Percentiles rank a stretch among this genome's conserved stretches.
phyloP scores from a whole-genome alignment of 2,329 filamentous ascomycete genomes.

The Pyrenophora graminea region DNA sequence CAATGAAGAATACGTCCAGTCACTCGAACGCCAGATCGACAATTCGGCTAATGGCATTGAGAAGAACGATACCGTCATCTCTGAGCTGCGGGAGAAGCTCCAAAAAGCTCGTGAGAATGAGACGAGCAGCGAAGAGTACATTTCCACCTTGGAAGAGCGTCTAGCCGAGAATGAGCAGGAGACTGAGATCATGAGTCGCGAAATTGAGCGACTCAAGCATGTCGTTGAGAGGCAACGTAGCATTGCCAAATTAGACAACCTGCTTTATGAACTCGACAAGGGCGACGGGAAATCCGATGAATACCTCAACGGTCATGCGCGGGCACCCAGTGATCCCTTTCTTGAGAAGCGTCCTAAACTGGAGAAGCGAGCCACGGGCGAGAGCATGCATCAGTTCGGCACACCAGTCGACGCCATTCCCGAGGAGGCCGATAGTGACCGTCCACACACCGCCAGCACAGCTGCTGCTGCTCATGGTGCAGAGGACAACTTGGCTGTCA shows the following conservation, averaged over 20 bases:
- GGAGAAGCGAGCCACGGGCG: conserved; percentile 27
- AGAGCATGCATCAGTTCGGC: conserved; percentile 37
- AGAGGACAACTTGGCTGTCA: conserved; percentile 16
- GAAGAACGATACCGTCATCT: conserved; percentile 82
- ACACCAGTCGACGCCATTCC: conserved; percentile 43
- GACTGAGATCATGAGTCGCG: conserved; percentile 92
- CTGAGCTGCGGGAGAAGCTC: conserved; percentile 89
- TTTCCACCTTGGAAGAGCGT: conserved; percentile 92
- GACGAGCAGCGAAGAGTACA: conserved; percentile 90
- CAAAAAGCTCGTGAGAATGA: conserved; percentile 87
- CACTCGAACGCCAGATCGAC: conserved; percentile 87
- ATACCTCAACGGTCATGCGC: conserved; percentile 43
- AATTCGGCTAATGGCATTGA: conserved; percentile 90
- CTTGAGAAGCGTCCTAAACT: conserved; percentile 35
- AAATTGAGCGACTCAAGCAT: conserved; percentile 91
- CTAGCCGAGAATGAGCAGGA: conserved; percentile 96
- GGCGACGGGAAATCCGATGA: conserved; percentile 38
- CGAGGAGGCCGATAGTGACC: conserved; percentile 42
- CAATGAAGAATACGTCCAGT: conserved; percentile 90
- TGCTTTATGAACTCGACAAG: conserved; percentile 84
- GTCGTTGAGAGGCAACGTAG: conserved; percentile 94
- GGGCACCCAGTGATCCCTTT: conserved; percentile 39
- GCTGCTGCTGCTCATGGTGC: conserved; percentile 9
- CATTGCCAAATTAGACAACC: conserved; percentile 88
- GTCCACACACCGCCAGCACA: conserved; percentile 35